A percentile compares a stretch with the other conserved stretches of the same genome.
These are phyloP conservation scores for Leccinellum luteum DNA, from an alignment of 768 basidiomycete genomes.

Conservation along the genomic window DNA sequence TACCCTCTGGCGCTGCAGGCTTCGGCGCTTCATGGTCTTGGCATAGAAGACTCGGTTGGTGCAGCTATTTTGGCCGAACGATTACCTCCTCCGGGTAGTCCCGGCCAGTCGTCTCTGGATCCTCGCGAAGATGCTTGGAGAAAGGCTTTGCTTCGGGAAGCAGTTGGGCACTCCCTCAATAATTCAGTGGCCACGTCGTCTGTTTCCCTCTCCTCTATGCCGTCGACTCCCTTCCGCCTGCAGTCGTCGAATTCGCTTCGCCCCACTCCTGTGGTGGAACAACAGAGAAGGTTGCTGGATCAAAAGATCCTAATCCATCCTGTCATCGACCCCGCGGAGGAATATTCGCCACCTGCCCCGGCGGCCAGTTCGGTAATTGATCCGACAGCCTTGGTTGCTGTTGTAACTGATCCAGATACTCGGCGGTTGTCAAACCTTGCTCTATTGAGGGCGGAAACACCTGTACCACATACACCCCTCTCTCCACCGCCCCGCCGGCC, in stretches of 20 bases:
- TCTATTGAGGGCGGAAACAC: constrained; percentile 63
- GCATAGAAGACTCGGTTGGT: constrained; percentile 71
- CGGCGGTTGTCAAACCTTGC: constrained; percentile 41
- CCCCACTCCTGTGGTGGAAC: constrained; percentile 10
- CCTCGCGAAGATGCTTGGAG: constrained; percentile 69
- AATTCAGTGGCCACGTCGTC: constrained; percentile 48
- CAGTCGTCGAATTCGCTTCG: constrained; percentile 26
- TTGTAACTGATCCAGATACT: constrained; percentile 31
- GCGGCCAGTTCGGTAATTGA: constrained; percentile 2
- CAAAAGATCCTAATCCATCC: constrained; percentile 46
- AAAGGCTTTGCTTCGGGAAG: constrained; percentile 70
- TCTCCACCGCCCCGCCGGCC: constrained; percentile 61
- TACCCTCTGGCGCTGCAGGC: constrained; percentile 77
- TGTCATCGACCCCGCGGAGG: constrained; percentile 34
- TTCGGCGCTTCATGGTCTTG: constrained; percentile 68
- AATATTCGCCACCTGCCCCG: constrained; percentile 27
- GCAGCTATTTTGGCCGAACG: constrained; percentile 74
- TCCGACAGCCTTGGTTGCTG: constrained; percentile 12
- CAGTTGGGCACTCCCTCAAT: constrained; percentile 73
- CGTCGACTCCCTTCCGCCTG: constrained; percentile 30
- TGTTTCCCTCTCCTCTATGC: constrained; percentile 35
- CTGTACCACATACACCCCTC: constrained; percentile 59
- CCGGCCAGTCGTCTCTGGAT: constrained; percentile 55
- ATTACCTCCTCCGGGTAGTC: constrained; percentile 62
- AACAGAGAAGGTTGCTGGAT: constrained; percentile 33